These are phyloP conservation scores for Pythium guiyangense DNA, from an alignment of 352 stramenopile genomes.

Conservation along the genomic window DNA sequence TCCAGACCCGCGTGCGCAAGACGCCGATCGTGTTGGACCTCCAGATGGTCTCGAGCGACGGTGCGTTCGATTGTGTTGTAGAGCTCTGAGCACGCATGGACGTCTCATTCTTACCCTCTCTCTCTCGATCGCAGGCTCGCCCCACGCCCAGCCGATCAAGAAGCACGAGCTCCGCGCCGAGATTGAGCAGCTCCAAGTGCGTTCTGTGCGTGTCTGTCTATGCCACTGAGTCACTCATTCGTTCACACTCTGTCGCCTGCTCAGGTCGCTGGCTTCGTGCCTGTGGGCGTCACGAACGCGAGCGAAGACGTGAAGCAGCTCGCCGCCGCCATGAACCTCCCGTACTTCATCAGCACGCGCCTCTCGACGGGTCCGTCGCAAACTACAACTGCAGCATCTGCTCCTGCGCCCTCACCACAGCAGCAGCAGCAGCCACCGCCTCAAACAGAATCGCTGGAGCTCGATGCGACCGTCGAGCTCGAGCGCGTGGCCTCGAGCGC, in stretches of 20 bases:
- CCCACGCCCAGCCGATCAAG: constrained; percentile 74
- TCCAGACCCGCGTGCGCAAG: constrained; percentile 34
- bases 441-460: not conserved
- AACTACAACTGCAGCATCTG: constrained; percentile 3
- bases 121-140: constrained; percentile 34
- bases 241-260: not conserved
- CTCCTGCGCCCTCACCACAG: not conserved
- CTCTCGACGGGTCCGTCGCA: constrained; percentile 6
- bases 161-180: constrained; percentile 66
- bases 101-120: not conserved
- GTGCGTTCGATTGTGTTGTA: constrained; percentile 10
- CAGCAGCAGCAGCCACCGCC: not conserved
- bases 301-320: constrained; percentile 81
- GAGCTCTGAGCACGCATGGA: not conserved
- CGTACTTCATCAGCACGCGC: constrained; percentile 75
- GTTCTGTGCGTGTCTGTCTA: not conserved
- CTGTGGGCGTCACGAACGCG: constrained; percentile 78
- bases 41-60: constrained; percentile 69
- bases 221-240: not conserved
- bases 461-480: not conserved
- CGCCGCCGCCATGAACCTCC: constrained; percentile 51
- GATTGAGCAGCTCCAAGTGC: constrained; percentile 57
- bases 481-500: not conserved
- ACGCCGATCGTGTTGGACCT: constrained; percentile 72
- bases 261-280: constrained; percentile 48